These are phyloP conservation scores for Chloranthus sessilifolius DNA, from an alignment of 164 flowering plant species.

Conservation along the genomic window DNA sequence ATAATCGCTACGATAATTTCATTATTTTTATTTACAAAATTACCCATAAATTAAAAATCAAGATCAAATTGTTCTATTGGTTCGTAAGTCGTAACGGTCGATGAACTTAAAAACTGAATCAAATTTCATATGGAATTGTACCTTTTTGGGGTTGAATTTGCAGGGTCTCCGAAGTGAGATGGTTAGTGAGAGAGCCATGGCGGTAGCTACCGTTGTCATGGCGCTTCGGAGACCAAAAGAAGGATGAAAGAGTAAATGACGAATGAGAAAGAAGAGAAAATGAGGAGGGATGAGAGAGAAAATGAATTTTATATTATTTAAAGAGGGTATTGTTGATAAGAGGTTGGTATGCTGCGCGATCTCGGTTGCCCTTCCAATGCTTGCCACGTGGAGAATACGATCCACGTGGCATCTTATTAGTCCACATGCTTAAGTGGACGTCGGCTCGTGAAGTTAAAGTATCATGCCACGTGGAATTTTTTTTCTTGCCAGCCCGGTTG, in stretches of 20 bases:
- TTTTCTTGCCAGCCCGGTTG: conserved; percentile 24
- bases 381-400: conserved; percentile 52
- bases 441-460: background rate
- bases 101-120: background rate
- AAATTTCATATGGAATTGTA: conserved; percentile 8
- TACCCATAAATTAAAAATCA: too few species aligned
- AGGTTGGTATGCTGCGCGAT: conserved; percentile 59
- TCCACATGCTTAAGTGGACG: conserved; percentile 39
- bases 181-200: conserved; percentile 54
- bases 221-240: conserved; percentile 10
- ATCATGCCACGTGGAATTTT: background rate
- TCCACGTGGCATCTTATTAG: conserved; percentile 32
- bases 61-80: background rate
- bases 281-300: conserved; percentile 7
- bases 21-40: too few species aligned
- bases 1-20: too few species aligned
- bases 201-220: conserved; percentile 49
- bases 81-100: too few species aligned
- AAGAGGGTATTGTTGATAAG: conserved; percentile 47
- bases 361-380: conserved; percentile 39
- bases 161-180: conserved; percentile 24
- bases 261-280: too few species aligned
- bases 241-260: background rate
- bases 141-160: conserved; percentile 43
- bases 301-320: conserved; percentile 8